Base-by-base conservation (phyloP, 140 eudicot genomes). In the Bidens hawaiensis region DNA sequence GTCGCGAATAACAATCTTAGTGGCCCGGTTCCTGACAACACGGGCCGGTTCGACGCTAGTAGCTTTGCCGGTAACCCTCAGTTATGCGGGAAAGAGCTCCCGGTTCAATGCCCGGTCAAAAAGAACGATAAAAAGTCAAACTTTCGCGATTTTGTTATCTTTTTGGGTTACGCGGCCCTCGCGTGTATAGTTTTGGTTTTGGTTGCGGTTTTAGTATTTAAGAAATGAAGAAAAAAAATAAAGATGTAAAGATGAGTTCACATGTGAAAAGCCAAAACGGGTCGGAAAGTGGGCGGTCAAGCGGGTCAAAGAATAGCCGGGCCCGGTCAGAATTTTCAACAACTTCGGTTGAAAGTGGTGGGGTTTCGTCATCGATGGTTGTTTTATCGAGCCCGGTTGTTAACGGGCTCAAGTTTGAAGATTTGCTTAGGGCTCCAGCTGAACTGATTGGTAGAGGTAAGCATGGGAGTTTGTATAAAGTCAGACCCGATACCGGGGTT, bases 381-480 rank as follows among this genome's bases (percentile, higher is more conserved):
- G 80, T 83, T 26, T 72, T 81, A 28, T 78, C 80, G 6, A 84
- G 75, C 45, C 96, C 86, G 33, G 57, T 76, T 54, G 83, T 60
- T 5, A 74, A 74, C 41, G 93, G 80, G 79, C 65, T 87, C 30
- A 77, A 43, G 11, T 87, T 87, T 8, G 84, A 87, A 75, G 96
- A 87, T 49, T 33, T 83, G 73, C 76, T 83, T 30, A 47, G 60
- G 17, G 85, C 95, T 17, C 95, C 95, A 10, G 93, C 93, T 13
- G 89, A 83, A 52, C 22, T 87, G 81, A 63, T 87, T 5, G 78
- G 84, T n/a, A 75, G 93, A 56, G 94, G 96, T 24, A 81, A 78
- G 51, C 76, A 79, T 61, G 96, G 96, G 24, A 87, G 86, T 64
- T 75, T 84, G 30, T 87, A 87, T 64, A 81, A 76, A 71, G 96